Conservation (phyloP, 257 asterid genomes). For the Ballota nigra region DNA sequence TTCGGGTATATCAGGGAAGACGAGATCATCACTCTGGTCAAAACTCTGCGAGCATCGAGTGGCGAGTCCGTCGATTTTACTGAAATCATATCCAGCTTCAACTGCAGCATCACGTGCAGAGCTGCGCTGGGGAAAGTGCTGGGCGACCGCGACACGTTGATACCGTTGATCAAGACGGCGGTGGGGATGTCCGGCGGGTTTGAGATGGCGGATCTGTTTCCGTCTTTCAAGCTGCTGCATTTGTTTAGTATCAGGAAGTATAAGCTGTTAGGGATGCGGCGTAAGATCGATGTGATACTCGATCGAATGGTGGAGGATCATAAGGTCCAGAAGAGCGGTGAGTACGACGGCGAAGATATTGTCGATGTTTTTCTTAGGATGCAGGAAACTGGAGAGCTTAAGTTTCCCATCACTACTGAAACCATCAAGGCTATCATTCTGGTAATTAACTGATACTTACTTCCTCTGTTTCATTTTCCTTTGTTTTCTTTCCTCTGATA, state of each 20-base stretch:
- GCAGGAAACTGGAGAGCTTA: constrained; percentile 14
- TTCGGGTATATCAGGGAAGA: constrained; percentile 16
- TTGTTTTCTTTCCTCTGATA: not conserved
- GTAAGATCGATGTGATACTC: not conserved
- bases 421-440: constrained; percentile 29
- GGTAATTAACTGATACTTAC: not conserved
- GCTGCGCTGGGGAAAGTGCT: constrained; percentile 26
- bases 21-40: constrained; percentile 4
- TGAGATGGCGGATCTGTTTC: constrained; percentile 21
- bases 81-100: not conserved
- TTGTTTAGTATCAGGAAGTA: constrained; percentile 2
- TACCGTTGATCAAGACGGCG: not conserved
- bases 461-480: too few species aligned
- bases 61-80: constrained; percentile 13
- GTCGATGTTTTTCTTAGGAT: constrained; percentile 30
- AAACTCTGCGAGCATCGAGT: not conserved
- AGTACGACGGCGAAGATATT: constrained; percentile 21
- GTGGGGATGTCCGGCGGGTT: constrained; percentile 19
- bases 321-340: not conserved
- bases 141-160: not conserved
- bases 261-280: constrained; percentile 9
- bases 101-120: constrained; percentile 18
- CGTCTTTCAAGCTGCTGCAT: constrained; percentile 5
- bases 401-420: constrained; percentile 26
- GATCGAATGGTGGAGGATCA: constrained; percentile 18